Percentiles rank a stretch among this genome's conserved stretches.
Evolutionary conservation across 2,329 filamentous ascomycete genomes (phyloP).

Genomic region (Ambrosiella xylebori): DNA sequence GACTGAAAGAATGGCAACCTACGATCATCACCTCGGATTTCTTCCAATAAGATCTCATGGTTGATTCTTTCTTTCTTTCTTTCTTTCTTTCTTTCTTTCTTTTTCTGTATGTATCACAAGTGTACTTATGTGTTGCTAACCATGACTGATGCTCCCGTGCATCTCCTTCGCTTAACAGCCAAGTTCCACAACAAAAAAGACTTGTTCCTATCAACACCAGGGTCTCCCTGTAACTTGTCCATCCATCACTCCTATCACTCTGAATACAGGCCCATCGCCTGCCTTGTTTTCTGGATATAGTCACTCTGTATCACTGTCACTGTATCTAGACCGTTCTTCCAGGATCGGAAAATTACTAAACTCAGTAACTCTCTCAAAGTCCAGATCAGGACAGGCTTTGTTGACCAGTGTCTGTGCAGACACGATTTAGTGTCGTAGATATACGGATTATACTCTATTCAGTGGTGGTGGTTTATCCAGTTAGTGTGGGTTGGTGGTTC

Average conservation of each 20-base stretch:
- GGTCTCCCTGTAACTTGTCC: neutral
- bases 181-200: neutral
- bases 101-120: too few relatives aligned
- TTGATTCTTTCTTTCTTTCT: too few relatives aligned
- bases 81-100: too few relatives aligned
- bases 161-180: neutral
- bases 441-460: neutral
- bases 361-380: neutral
- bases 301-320: neutral
- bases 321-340: neutral
- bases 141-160: neutral
- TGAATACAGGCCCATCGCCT: neutral
- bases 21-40: too few relatives aligned
- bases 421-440: neutral
- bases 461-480: neutral
- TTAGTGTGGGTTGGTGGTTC: neutral
- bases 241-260: neutral
- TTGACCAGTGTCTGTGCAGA: neutral
- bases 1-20: too few relatives aligned
- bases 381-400: neutral
- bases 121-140: neutral
- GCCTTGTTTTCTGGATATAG: too few relatives aligned
- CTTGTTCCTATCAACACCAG: neutral
- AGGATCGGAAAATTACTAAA: neutral
- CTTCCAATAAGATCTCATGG: too few relatives aligned